Evolutionary conservation across 345 rosid genomes (phyloP).

Genomic region (Aegle marmelos): DNA sequence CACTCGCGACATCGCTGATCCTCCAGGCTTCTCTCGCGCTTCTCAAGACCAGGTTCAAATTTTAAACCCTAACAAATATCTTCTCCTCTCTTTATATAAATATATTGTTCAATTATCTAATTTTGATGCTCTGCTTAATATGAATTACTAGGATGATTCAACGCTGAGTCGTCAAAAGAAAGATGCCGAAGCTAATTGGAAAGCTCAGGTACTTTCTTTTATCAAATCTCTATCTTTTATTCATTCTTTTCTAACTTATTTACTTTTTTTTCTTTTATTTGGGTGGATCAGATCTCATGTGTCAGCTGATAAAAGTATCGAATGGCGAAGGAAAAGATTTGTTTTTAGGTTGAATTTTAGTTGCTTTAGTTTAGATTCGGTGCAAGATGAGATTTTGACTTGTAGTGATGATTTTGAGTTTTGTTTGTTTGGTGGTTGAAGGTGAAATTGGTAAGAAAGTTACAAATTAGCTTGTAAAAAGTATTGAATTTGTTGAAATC

Average conservation of each 20-base stretch:
- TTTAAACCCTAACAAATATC: background rate
- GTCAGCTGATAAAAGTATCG: background rate
- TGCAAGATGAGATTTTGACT: background rate
- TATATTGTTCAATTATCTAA: background rate
- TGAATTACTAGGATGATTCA: constrained; percentile 69
- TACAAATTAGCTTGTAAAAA: background rate
- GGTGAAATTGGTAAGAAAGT: background rate
- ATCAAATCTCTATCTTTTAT: background rate
- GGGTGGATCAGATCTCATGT: background rate
- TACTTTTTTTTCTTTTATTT: background rate
- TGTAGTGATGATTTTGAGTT: background rate
- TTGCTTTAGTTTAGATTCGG: background rate
- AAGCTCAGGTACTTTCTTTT: constrained; percentile 60
- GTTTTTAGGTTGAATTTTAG: background rate
- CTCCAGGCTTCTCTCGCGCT: constrained; percentile 88
- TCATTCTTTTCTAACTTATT: background rate
- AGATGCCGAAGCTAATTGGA: constrained; percentile 98
- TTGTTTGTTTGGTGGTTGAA: background rate
- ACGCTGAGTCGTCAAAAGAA: constrained; percentile 79
- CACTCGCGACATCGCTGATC: constrained; percentile 89
- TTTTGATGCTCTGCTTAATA: background rate
- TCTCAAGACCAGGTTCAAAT: constrained; percentile 73
- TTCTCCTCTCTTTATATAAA: background rate
- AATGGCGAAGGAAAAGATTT: background rate
- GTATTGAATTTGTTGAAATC: background rate